A percentile compares a stretch with the other conserved stretches of the same genome.
Conservation (phyloP, 2,329 filamentous ascomycete species). For the Diplodia sapinea region DNA sequence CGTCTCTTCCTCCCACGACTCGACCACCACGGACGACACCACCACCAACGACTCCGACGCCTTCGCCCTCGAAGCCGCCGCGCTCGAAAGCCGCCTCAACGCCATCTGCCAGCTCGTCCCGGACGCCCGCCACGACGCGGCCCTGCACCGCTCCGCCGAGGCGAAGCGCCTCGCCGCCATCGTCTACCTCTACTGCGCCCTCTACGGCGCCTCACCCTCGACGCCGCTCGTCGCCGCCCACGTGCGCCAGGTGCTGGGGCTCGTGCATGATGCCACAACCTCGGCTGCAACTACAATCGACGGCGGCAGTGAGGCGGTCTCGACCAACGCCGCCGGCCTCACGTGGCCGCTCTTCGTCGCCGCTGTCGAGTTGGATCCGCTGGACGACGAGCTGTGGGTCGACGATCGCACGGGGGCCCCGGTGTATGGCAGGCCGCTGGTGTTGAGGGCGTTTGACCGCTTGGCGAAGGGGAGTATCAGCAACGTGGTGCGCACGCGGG, state of each 20-base stretch:
- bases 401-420: constrained; percentile 35
- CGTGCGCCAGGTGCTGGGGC: constrained; percentile 46
- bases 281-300: too few species aligned
- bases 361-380: constrained; percentile 49
- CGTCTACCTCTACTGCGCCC: constrained; percentile 55
- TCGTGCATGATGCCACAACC: constrained; percentile 37
- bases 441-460: constrained; percentile 49
- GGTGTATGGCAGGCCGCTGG: constrained; percentile 47
- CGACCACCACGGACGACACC: neutral
- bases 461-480: constrained; percentile 50
- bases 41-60: constrained; percentile 35
- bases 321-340: constrained; percentile 41
- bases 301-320: too few species aligned
- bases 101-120: constrained; percentile 44
- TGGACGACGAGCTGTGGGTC: constrained; percentile 46
- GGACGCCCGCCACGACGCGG: constrained; percentile 40
- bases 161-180: constrained; percentile 53
- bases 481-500: constrained; percentile 53
- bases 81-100: constrained; percentile 45
- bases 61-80: constrained; percentile 45
- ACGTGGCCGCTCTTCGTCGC: constrained; percentile 54
- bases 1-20: too few species aligned
- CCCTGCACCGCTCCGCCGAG: constrained; percentile 48
- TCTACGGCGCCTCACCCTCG: constrained; percentile 52
- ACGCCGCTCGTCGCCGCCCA: constrained; percentile 40